phyloP scores from a whole-genome alignment of 306 rosid species.

The Astragalus membranaceus region DNA sequence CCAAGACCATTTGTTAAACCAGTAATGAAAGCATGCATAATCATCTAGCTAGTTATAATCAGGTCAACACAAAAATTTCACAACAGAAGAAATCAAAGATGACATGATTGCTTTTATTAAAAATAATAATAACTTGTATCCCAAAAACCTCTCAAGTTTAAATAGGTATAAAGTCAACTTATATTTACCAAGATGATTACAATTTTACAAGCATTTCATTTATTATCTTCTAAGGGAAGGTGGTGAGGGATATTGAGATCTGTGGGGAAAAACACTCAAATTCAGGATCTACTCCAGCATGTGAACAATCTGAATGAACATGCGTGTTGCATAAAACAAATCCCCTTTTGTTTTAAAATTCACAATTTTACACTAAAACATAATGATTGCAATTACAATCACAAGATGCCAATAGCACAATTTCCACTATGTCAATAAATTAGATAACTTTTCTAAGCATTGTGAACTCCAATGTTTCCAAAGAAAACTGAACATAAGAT shows the following conservation, averaged over 20 bases:
- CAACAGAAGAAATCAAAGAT: neutral
- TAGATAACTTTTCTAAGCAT: neutral
- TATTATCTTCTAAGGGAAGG: neutral
- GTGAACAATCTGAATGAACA: no score
- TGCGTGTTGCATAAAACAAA: neutral
- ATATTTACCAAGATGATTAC: neutral
- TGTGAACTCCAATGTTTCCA: neutral
- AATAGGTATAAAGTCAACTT: neutral
- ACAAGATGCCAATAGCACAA: neutral
- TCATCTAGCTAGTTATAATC: neutral
- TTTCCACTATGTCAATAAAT: neutral
- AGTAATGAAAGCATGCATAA: neutral
- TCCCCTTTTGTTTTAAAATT: neutral
- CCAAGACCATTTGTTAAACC: neutral
- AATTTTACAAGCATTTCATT: neutral
- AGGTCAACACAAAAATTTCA: neutral
- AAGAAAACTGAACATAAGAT: neutral
- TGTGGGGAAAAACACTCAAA: neutral
- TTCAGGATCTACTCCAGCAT: neutral
- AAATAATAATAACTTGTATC: neutral
- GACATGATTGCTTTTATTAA: neutral
- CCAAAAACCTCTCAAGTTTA: neutral
- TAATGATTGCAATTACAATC: neutral
- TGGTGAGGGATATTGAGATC: neutral
- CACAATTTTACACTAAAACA: neutral